phyloP scores from a whole-genome alignment of 495 filamentous ascomycete species.

The Trichoderma orchidacearum region DNA sequence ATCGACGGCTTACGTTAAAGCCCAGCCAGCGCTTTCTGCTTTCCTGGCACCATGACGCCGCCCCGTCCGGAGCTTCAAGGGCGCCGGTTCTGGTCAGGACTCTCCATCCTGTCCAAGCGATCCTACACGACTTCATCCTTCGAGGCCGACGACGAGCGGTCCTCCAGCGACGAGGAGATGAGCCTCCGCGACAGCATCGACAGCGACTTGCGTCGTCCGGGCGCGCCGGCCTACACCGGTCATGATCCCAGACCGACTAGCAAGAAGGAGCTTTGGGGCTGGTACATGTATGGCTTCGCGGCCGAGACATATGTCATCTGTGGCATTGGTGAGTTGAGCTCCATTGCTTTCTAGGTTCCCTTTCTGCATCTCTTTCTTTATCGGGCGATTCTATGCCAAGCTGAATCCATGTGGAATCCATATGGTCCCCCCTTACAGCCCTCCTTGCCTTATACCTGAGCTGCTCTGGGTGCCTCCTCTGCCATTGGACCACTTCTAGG shows the following conservation, averaged over 20 bases:
- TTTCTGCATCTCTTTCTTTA: neutral
- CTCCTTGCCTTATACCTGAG: neutral
- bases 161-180: slow-evolving; percentile 28
- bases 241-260: slow-evolving; percentile 86
- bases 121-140: slow-evolving; percentile 36
- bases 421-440: too few species aligned
- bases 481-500: too few species aligned
- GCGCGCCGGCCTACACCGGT: slow-evolving; percentile 43
- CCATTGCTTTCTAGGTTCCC: slow-evolving; percentile 9
- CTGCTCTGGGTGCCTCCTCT: neutral
- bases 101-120: slow-evolving; percentile 27
- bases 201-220: slow-evolving; percentile 6
- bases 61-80: neutral
- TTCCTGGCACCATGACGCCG: neutral
- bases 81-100: slow-evolving; percentile 24
- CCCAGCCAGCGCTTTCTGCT: too few species aligned
- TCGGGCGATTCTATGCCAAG: neutral
- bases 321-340: slow-evolving; percentile 35
- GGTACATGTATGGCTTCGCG: slow-evolving; percentile 94
- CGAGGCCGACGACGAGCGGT: slow-evolving; percentile 51
- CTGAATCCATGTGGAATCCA: too few species aligned
- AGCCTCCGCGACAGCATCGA: slow-evolving; percentile 9
- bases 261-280: slow-evolving; percentile 74
- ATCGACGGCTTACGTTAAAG: neutral
- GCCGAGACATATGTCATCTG: slow-evolving; percentile 97